phyloP scores from a whole-genome alignment of 495 filamentous ascomycete species.

The Ramalina peruviana region DNA sequence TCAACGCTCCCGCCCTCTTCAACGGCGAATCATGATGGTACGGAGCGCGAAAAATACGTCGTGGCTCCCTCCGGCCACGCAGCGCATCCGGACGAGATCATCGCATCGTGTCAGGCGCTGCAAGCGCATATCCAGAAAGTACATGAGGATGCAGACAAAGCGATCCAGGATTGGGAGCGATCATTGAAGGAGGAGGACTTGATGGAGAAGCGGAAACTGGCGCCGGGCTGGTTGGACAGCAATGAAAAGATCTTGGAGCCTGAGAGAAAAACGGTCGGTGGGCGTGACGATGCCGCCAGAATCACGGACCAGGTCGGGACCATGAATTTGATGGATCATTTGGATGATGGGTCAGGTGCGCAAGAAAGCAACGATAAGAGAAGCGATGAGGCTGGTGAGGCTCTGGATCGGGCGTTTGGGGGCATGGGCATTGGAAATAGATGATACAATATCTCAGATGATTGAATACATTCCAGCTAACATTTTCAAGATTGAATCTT shows the following conservation, averaged over 20 bases:
- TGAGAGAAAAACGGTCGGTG: conserved; percentile 27
- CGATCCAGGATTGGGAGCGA: conserved; percentile 57
- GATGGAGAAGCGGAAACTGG: conserved; percentile 80
- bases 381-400: conserved; percentile 50
- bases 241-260: conserved; percentile 76
- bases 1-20: conserved; percentile 71
- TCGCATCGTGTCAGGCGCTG: conserved; percentile 62
- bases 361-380: conserved; percentile 28
- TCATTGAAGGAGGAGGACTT: conserved; percentile 61
- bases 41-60: conserved; percentile 49
- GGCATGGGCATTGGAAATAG: conserved; percentile 30
- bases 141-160: conserved; percentile 45
- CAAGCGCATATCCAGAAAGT: conserved; percentile 57
- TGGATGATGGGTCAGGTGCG: conserved; percentile 25
- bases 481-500: no score
- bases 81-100: conserved; percentile 68
- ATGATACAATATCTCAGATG: no score
- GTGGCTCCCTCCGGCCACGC: conserved; percentile 57
- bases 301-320: conserved; percentile 18
- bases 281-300: conserved; percentile 11
- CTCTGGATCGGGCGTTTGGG: conserved; percentile 84
- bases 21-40: conserved; percentile 36
- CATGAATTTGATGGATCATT: conserved; percentile 32
- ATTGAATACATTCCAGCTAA: no score
- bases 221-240: conserved; percentile 89